These are phyloP conservation scores for Tricholoma furcatifolium DNA, from an alignment of 768 basidiomycete species.

Conservation along the genomic window DNA sequence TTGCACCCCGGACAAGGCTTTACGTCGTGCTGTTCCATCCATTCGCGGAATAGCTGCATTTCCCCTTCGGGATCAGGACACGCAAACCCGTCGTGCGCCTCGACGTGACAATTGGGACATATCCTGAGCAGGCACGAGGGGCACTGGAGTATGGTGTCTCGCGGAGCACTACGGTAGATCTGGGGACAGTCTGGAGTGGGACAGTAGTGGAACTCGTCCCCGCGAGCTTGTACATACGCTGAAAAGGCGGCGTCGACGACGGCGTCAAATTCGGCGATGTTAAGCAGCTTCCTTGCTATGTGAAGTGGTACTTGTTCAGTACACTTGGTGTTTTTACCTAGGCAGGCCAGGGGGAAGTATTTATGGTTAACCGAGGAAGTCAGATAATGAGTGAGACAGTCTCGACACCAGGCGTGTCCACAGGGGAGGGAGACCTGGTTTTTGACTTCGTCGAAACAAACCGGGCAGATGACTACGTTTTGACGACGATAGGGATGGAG, in stretches of 20 bases:
- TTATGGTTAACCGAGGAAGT: slow-evolving; percentile 53
- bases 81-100: slow-evolving; percentile 63
- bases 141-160: slow-evolving; percentile 58
- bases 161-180: slow-evolving; percentile 59
- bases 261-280: slow-evolving; percentile 50
- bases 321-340: slow-evolving; percentile 65
- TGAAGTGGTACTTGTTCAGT: slow-evolving; percentile 51
- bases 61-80: slow-evolving; percentile 61
- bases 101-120: slow-evolving; percentile 56
- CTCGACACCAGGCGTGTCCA: slow-evolving; percentile 67
- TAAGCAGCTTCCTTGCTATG: slow-evolving; percentile 49
- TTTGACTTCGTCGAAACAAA: slow-evolving; percentile 61
- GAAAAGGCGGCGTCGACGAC: slow-evolving; percentile 60
- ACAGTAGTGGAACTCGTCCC: slow-evolving; percentile 69
- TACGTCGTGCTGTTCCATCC: slow-evolving; percentile 63
- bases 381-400: slow-evolving; percentile 62
- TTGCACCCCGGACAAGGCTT: slow-evolving; percentile 76
- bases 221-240: slow-evolving; percentile 55
- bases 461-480: slow-evolving; percentile 49
- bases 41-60: slow-evolving; percentile 58
- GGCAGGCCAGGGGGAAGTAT: slow-evolving; percentile 69
- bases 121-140: slow-evolving; percentile 71
- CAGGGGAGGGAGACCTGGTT: slow-evolving; percentile 56
- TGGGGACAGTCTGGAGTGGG: slow-evolving; percentile 79
- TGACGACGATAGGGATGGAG: slow-evolving; percentile 12